phyloP scores from a whole-genome alignment of 345 rosid species.

The Lepidium africanum region DNA sequence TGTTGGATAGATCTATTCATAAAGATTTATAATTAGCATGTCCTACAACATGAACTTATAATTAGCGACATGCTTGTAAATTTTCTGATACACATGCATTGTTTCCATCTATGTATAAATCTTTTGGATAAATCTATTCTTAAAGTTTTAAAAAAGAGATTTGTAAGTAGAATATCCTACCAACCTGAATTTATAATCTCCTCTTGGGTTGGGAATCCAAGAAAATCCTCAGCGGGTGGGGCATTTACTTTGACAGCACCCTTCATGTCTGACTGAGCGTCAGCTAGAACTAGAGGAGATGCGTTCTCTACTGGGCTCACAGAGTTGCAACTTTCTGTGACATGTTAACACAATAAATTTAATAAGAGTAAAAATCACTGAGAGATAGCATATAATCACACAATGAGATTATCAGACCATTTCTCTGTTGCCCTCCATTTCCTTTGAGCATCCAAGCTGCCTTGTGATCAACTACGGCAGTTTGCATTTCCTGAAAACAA shows the following conservation, averaged over 20 bases:
- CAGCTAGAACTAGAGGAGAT: constrained; percentile 26
- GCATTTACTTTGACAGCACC: constrained; percentile 34
- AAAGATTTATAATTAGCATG: not conserved
- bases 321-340: constrained; percentile 40
- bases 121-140: not conserved
- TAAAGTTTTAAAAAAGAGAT: too few species aligned
- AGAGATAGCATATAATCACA: constrained; percentile 10
- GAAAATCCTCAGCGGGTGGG: constrained; percentile 52
- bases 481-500: constrained; percentile 41
- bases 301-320: constrained; percentile 28
- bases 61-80: constrained; percentile 1
- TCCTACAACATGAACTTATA: constrained; percentile 48
- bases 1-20: not conserved
- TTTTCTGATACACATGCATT: not conserved
- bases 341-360: constrained; percentile 14
- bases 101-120: not conserved
- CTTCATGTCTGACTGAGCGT: constrained; percentile 29
- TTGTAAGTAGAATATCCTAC: not conserved
- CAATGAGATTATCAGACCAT: constrained; percentile 32
- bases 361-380: not conserved
- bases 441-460: constrained; percentile 40
- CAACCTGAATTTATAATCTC: constrained; percentile 60
- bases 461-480: constrained; percentile 34
- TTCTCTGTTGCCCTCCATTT: constrained; percentile 35
- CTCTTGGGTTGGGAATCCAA: constrained; percentile 63